Evolutionary conservation across 495 filamentous ascomycete genomes (phyloP), one percentile per base, ranked within the genome.

Genomic region (Neurospora terricola): DNA sequence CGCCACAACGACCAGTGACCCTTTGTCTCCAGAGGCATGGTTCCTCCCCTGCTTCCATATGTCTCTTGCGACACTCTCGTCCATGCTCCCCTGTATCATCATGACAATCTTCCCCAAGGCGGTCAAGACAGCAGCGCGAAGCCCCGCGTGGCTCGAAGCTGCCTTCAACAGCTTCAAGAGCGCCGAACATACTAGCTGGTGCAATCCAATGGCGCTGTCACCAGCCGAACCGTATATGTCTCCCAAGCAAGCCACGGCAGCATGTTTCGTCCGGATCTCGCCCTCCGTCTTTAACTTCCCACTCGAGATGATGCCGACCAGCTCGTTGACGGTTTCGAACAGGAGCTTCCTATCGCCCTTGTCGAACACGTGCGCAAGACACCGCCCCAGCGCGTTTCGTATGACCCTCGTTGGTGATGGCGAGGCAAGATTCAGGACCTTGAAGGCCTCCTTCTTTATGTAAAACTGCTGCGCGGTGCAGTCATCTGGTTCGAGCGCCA

Each of bases 261-360:
- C 95, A 88, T 97, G 94, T 80, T 92, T 94, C 5, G 83, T 82
- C 75, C 86, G 83, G 73, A 80, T 75, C 72, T 86, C 87, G 69
- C 78, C 77, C 71, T 98, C 96, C 71, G 88, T 91, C 78, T 97
- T 95, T 36, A 85, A 85, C 80, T 97, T 99, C 23, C 92, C 89
- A 30, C 87, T 86, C 77, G 91, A 91, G 54, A 96, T 78, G 54
- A 97, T 89, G 18, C 82, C 88, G 4, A 94, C 85, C 3, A 99
- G 83, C 75, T 98, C 95, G 73, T 95, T 97, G 75, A 97, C 91
- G 8, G 94, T 93, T 79, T 99, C 96, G 80, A 95, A 98, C 3
- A 99, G 87, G 69, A 94, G 84, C 79, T 96, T 97, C 72, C 96
- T 87, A 80, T 97, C 94, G 5, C 96, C 96, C 80, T 93, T 94